These are phyloP conservation scores for Globisporangium orthogonon DNA, from an alignment of 352 stramenopile genomes.

Conservation along the genomic window DNA sequence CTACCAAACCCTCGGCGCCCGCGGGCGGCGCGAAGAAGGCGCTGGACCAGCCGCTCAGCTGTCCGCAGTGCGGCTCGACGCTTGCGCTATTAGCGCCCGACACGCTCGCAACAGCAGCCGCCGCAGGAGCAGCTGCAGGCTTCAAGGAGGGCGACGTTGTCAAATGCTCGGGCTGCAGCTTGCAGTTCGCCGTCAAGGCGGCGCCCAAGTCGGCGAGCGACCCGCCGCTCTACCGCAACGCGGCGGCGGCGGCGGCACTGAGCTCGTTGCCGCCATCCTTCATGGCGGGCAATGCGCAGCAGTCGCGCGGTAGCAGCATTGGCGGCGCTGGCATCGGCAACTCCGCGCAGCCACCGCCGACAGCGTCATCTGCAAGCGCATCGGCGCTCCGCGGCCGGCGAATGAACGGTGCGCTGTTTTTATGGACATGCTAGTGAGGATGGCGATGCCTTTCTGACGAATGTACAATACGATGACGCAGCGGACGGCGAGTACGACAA, in stretches of 20 bases:
- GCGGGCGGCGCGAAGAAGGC: constrained; percentile 14
- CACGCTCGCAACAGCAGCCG: constrained; percentile 5
- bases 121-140: constrained; percentile 3
- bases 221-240: constrained; percentile 48
- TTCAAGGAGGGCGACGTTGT: constrained; percentile 79
- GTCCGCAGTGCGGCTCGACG: constrained; percentile 55
- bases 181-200: constrained; percentile 65
- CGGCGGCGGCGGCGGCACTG: constrained; percentile 49
- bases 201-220: constrained; percentile 17
- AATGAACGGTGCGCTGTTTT: constrained; percentile 35
- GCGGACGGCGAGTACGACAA: constrained; percentile 73
- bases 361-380: constrained; percentile 1
- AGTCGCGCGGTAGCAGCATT: constrained; percentile 32
- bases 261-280: constrained; percentile 66
- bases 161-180: constrained; percentile 62
- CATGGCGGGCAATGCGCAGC: constrained; percentile 34
- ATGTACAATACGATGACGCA: background rate
- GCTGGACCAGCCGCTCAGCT: constrained; percentile 33
- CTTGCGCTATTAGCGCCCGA: constrained; percentile 41
- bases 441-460: background rate
- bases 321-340: constrained; percentile 12
- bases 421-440: background rate
- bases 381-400: constrained; percentile 19
- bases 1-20: constrained; percentile 3
- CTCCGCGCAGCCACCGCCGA: constrained; percentile 1